Percentiles rank a stretch among this genome's conserved stretches.
These are phyloP conservation scores for Sicyos edulis DNA, from an alignment of 306 rosid species.

Conservation along the genomic window DNA sequence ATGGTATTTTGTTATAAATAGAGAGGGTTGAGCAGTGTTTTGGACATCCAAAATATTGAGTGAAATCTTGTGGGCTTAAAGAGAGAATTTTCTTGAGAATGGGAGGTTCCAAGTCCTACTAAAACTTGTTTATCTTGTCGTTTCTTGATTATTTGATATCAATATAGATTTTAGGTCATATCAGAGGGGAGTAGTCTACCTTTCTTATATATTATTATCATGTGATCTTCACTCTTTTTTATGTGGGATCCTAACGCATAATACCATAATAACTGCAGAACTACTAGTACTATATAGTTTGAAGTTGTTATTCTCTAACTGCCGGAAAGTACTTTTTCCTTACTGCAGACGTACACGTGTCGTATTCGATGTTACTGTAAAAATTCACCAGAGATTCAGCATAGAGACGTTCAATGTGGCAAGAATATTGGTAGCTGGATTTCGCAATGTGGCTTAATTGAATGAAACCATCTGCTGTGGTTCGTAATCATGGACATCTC, in stretches of 20 bases:
- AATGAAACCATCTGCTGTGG: slow-evolving; percentile 74
- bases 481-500: slow-evolving; percentile 35
- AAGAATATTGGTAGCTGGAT: slow-evolving; percentile 65
- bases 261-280: background rate
- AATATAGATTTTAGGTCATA: too few species aligned
- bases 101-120: too few species aligned
- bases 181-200: too few species aligned
- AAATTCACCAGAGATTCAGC: slow-evolving; percentile 63
- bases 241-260: background rate
- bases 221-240: too few species aligned
- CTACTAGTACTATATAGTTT: background rate
- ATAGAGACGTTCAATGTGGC: slow-evolving; percentile 69
- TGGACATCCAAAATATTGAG: too few species aligned
- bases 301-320: background rate
- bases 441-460: slow-evolving; percentile 56
- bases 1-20: too few species aligned
- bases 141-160: too few species aligned
- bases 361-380: slow-evolving; percentile 54
- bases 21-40: too few species aligned
- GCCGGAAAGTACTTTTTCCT: background rate
- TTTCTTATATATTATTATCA: too few species aligned
- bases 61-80: too few species aligned
- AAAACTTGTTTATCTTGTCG: too few species aligned
- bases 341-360: slow-evolving; percentile 63
- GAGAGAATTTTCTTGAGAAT: too few species aligned